Evolutionary conservation across 495 filamentous ascomycete species (phyloP).

Genomic region (Lasiosphaeria ovina): DNA sequence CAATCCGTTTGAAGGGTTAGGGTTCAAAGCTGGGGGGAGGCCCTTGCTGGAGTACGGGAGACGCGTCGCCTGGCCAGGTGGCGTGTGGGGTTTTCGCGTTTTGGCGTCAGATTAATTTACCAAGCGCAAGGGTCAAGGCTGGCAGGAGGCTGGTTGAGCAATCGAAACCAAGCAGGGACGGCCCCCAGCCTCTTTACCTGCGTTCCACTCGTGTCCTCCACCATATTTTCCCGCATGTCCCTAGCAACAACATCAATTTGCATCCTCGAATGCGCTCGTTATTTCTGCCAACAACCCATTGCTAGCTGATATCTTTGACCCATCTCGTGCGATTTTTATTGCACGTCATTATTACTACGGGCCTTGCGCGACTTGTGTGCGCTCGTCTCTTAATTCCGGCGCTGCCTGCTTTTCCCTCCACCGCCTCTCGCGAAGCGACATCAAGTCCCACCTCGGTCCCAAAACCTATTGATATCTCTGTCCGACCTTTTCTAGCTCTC

Average conservation of each 20-base stretch:
- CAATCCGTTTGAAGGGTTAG: no score
- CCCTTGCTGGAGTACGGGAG: background rate
- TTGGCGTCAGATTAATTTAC: constrained; percentile 2
- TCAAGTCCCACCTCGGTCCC: no score
- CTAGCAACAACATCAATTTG: background rate
- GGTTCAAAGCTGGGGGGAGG: no score
- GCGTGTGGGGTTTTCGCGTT: background rate
- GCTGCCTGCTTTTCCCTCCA: background rate
- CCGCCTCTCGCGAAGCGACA: background rate
- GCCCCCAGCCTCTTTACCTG: constrained; percentile 18
- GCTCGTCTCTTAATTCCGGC: background rate
- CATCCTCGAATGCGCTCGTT: constrained; percentile 1
- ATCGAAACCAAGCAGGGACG: constrained; percentile 18
- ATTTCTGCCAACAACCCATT: background rate
- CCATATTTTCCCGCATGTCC: background rate
- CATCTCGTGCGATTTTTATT: background rate
- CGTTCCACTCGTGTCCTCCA: constrained; percentile 5
- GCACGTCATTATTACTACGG: background rate
- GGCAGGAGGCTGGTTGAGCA: constrained; percentile 21
- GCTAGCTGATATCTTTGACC: background rate
- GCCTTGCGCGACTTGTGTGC: background rate
- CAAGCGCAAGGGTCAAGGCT: background rate
- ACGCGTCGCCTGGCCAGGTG: background rate
- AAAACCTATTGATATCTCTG: no score
- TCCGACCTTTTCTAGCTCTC: no score